phyloP scores from a whole-genome alignment of 192 early-diverging fungal genomes.

The Chytriomyces sp. region DNA sequence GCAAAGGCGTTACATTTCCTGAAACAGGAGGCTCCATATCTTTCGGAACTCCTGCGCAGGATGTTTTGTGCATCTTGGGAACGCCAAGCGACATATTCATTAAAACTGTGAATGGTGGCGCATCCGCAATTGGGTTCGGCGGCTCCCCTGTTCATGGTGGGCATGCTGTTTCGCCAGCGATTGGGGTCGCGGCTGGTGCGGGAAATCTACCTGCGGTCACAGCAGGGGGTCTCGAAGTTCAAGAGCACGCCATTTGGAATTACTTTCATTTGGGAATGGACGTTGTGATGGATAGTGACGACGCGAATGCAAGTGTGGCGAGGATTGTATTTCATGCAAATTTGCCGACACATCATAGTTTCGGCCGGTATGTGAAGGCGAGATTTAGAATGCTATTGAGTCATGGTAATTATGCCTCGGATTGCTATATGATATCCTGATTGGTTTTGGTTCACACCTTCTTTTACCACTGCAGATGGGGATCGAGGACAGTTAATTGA shows the following conservation, averaged over 20 bases:
- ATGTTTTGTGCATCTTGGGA: slow-evolving; percentile 1
- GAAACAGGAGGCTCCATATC: neutral
- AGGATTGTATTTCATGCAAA: slow-evolving; percentile 7
- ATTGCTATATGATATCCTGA: neutral
- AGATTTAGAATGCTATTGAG: slow-evolving; percentile 13
- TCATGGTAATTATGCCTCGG: neutral
- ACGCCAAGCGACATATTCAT: neutral
- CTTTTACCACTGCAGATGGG: neutral
- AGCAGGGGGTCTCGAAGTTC: neutral
- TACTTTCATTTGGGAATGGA: slow-evolving; percentile 26
- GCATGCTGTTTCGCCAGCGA: neutral
- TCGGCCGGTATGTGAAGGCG: slow-evolving; percentile 3
- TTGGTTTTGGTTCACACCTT: neutral
- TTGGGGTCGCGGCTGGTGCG: neutral
- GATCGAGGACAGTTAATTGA: slow-evolving; percentile 8
- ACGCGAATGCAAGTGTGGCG: neutral
- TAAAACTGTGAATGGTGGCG: neutral
- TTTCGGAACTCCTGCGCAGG: slow-evolving; percentile 6
- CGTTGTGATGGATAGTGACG: slow-evolving; percentile 9
- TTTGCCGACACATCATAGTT: slow-evolving; percentile 5
- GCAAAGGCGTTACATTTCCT: slow-evolving; percentile 11
- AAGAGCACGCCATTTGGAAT: slow-evolving; percentile 17
- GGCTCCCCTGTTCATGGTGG: too few species aligned
- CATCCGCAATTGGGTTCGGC: neutral
- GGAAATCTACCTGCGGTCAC: neutral